Evolutionary conservation across 169 alveolate species (phyloP).

Genomic region (Babesia bovis): DNA sequence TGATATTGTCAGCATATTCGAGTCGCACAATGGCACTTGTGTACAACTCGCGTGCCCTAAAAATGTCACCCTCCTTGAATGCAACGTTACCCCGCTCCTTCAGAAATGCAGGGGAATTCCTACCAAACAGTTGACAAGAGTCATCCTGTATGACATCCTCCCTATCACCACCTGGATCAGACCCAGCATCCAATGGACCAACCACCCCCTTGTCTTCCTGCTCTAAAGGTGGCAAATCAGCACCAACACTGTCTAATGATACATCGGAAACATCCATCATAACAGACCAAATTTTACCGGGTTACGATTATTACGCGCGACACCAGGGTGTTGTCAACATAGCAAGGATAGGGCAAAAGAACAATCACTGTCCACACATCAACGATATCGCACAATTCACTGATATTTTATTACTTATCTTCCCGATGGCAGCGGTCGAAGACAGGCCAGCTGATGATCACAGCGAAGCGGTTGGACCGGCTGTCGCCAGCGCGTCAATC

Average conservation of each 20-base stretch:
- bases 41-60: slow-evolving; percentile 67
- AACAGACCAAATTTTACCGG: too few species aligned
- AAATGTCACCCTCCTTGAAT: slow-evolving; percentile 42
- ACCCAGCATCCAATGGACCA: too few species aligned
- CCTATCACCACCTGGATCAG: too few species aligned
- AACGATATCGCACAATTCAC: background rate
- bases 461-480: slow-evolving; percentile 19
- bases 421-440: slow-evolving; percentile 17
- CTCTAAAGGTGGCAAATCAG: too few species aligned
- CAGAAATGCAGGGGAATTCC: slow-evolving; percentile 44
- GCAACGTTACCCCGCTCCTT: slow-evolving; percentile 66
- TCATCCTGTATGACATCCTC: too few species aligned
- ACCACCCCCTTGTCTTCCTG: too few species aligned
- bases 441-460: background rate
- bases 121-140: too few species aligned
- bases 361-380: background rate
- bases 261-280: too few species aligned
- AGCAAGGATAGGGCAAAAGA: background rate
- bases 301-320: too few species aligned
- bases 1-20: slow-evolving; percentile 61
- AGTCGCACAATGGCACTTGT: slow-evolving; percentile 67
- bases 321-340: background rate
- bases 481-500: slow-evolving; percentile 21
- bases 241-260: too few species aligned
- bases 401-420: too few species aligned